Base-by-base conservation (phyloP, 495 filamentous ascomycete species). In the Neurospora sp. region DNA sequence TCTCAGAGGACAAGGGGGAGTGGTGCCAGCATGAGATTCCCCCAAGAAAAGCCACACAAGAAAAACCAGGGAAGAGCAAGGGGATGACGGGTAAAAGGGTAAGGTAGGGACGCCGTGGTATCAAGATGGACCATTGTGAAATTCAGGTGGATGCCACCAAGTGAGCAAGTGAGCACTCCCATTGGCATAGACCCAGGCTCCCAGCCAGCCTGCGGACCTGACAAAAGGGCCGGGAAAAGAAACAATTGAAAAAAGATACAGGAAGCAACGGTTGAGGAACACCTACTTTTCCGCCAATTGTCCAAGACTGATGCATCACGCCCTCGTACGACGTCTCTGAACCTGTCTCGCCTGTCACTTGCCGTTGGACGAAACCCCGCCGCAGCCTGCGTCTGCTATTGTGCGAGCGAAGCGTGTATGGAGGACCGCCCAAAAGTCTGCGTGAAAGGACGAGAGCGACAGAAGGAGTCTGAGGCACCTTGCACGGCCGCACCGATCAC, bases 291-390 rank as follows among this genome's bases (percentile, higher is more conserved):
- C 45, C 40, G 70, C 61, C 73, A 76, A 73, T 76, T 73, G 69
- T 73, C 71, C 73, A 75, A 35, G 53, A 65, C 14, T 65, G 73
- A 76, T 75, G 72, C 71, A 76, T 72, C 73, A 70, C 53, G 44
- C 40, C 37, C 53, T 65, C 53, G 53, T 65, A 27, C 14, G 27
- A 65, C 53, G 35, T 65, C 27, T 65, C 75, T 76, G 75, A 76
- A 71, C 20, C 35, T 35, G 27, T 69, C 41, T 37, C 44, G 68
- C 74, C 75, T 79, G 78, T 75, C 77, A 78, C 77, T 75, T 77
- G 74, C 76, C 77, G 76, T 75, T 73, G 76, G 73, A 69, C 74
- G 45, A 79, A 69, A 72, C 68, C 73, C 70, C 70, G 68, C 70
- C 61, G 72, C 70, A 65, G 53, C 53, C 14, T 65, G 53, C 53